These are phyloP conservation scores for Sclerotinia subarctica DNA, from an alignment of 2,329 filamentous ascomycete species.

Conservation along the genomic window DNA sequence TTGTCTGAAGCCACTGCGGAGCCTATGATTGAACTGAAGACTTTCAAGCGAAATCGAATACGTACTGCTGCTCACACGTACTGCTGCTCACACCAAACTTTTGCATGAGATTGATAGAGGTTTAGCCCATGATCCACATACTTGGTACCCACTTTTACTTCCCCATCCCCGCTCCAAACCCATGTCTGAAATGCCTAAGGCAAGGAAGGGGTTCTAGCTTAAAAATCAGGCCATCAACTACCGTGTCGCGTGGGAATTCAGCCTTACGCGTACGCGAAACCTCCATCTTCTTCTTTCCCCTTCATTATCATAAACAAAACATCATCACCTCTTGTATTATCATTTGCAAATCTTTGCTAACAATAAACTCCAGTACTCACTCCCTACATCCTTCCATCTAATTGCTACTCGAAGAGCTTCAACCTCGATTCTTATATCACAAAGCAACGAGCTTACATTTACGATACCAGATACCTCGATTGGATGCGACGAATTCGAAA, in stretches of 20 bases:
- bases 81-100: too few relatives aligned
- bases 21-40: too few relatives aligned
- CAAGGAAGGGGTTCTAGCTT: not conserved
- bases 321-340: slow-evolving; percentile 31
- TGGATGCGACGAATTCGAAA: slow-evolving; percentile 26
- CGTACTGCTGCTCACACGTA: too few relatives aligned
- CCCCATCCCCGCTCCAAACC: too few relatives aligned
- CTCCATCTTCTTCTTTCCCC: not conserved
- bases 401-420: slow-evolving; percentile 24
- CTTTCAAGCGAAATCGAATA: too few relatives aligned
- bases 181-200: not conserved
- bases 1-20: too few relatives aligned
- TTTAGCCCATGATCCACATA: too few relatives aligned
- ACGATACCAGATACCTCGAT: slow-evolving; percentile 29
- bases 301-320: slow-evolving; percentile 1
- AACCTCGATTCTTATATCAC: slow-evolving; percentile 26
- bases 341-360: slow-evolving; percentile 29
- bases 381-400: slow-evolving; percentile 22
- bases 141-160: too few relatives aligned
- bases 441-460: slow-evolving; percentile 31
- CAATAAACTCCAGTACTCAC: slow-evolving; percentile 8
- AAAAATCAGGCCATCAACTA: not conserved
- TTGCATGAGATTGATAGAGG: too few relatives aligned
- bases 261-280: slow-evolving; percentile 6
- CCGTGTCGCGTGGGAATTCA: slow-evolving; percentile 4